Percentiles rank a stretch among this genome's conserved stretches.
These are phyloP conservation scores for Pilobolus umbonatus DNA, from an alignment of 192 early-diverging fungal species.

Conservation along the genomic window DNA sequence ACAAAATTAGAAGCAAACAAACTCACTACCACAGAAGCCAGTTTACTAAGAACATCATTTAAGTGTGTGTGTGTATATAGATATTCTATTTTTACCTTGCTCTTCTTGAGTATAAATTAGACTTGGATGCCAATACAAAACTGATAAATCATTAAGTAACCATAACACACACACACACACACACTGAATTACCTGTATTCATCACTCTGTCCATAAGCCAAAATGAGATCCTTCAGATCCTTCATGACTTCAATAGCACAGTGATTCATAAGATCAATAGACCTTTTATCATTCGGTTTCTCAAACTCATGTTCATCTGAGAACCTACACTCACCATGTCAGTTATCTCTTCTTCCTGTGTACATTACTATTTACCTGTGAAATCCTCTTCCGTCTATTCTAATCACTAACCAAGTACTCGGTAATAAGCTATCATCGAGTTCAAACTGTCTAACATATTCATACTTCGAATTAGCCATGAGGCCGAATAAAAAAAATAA, in stretches of 20 bases:
- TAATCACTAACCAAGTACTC: slow-evolving; percentile 85
- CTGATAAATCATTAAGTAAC: slow-evolving; percentile 21
- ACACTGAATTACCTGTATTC: slow-evolving; percentile 61
- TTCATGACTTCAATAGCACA: slow-evolving; percentile 78
- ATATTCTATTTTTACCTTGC: slow-evolving; percentile 37
- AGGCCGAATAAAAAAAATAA: neutral
- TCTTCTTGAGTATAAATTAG: slow-evolving; percentile 68
- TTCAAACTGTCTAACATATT: slow-evolving; percentile 91
- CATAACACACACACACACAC: neutral
- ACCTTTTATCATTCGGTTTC: slow-evolving; percentile 77
- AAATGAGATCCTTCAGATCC: slow-evolving; percentile 69
- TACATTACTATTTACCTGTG: slow-evolving; percentile 48
- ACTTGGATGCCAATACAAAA: slow-evolving; percentile 65
- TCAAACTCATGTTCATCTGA: slow-evolving; percentile 65
- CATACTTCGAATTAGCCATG: slow-evolving; percentile 93
- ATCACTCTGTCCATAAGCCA: slow-evolving; percentile 92
- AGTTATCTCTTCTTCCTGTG: neutral
- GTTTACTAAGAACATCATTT: slow-evolving; percentile 52
- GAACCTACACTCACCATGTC: slow-evolving; percentile 72
- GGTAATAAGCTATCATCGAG: slow-evolving; percentile 68
- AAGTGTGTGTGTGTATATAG: slow-evolving; percentile 3
- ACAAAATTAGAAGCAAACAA: slow-evolving; percentile 86
- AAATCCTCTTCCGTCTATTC: slow-evolving; percentile 90
- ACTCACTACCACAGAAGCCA: slow-evolving; percentile 75
- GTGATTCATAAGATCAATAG: slow-evolving; percentile 78